Base-by-base conservation (phyloP, 1,139 yeast species). In the Taphrina communis region DNA sequence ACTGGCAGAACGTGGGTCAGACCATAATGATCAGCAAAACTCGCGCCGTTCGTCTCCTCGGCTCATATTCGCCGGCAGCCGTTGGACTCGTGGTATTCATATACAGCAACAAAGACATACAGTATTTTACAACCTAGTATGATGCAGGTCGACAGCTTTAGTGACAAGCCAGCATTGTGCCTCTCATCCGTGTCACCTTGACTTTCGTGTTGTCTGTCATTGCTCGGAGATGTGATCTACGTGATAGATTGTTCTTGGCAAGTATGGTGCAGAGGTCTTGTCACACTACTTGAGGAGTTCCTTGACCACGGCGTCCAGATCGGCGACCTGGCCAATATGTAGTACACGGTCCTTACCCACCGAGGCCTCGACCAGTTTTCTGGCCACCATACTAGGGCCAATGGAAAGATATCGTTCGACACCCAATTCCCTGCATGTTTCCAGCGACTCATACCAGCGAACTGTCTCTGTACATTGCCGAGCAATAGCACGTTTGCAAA, bases 381-480 rank as follows among this genome's bases (percentile, higher is more conserved):
- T 48, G 1, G 67, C 67, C 6, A 63, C 61, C 67, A 63, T 63
- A 21, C 67, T 63, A 6, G 67, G 67, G 2, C 67, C 67, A 11
- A 63, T 63, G 14, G 60, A 52, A 36, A 63, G 56, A 48, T 53
- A 63, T 14, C 61, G 60, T 38, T 46, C 52, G 42, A 42, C 53
- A 19, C 61, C 61, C 12, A 46, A 55, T 19, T 63, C 67, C 2
- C 57, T 21, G n/a, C 59, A 57, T 11, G 51, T 53, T 25, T 63
- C 67, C 17, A 63, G 21, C n/a, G 61, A 53, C 48, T 63, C 67
- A 19, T 63, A 57, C 67, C 67, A 63, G 2, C 61, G 60, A 12
- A 63, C 67, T 7, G 67, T 63, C 44, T 63, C 67, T 5, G 67
- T 63, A 19, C 67, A 63, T 36, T 63, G 67, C 11, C 67, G 53